phyloP scores from a whole-genome alignment of 208 protist genomes.

The Acanthamoeba royreba region DNA sequence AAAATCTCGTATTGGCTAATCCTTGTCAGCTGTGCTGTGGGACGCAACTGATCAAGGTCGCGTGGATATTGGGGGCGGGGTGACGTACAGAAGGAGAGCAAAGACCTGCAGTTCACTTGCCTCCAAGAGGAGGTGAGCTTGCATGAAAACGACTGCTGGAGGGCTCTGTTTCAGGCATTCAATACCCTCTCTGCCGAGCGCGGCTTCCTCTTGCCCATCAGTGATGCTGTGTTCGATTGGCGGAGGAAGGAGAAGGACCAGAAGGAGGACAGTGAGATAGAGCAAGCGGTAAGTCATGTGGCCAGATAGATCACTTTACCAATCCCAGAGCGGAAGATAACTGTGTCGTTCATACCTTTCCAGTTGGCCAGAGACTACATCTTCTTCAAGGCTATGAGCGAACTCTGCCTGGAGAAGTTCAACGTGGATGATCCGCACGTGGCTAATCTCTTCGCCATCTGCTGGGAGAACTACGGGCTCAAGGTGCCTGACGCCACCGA shows the following conservation, averaged over 20 bases:
- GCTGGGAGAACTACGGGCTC: constrained; percentile 13
- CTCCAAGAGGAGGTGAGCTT: background rate
- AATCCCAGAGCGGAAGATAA: background rate
- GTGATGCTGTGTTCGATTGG: background rate
- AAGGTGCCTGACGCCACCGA: constrained; percentile 22
- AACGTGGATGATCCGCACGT: background rate
- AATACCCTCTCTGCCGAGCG: background rate
- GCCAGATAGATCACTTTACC: background rate
- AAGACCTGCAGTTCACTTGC: background rate
- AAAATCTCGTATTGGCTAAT: background rate
- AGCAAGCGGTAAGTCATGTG: background rate
- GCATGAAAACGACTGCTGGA: background rate
- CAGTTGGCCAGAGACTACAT: constrained; percentile 14
- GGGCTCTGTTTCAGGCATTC: background rate
- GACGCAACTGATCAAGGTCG: background rate
- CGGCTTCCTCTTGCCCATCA: background rate
- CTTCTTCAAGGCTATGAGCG: background rate
- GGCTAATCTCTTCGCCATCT: background rate
- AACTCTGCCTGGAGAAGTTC: background rate
- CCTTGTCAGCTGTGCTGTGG: background rate
- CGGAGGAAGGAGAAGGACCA: background rate
- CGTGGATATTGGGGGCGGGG: background rate
- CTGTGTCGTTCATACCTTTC: background rate
- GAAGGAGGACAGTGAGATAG: background rate
- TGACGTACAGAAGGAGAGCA: background rate